phyloP scores from a whole-genome alignment of 192 early-diverging fungal species.

The Allomyces arbusculus region DNA sequence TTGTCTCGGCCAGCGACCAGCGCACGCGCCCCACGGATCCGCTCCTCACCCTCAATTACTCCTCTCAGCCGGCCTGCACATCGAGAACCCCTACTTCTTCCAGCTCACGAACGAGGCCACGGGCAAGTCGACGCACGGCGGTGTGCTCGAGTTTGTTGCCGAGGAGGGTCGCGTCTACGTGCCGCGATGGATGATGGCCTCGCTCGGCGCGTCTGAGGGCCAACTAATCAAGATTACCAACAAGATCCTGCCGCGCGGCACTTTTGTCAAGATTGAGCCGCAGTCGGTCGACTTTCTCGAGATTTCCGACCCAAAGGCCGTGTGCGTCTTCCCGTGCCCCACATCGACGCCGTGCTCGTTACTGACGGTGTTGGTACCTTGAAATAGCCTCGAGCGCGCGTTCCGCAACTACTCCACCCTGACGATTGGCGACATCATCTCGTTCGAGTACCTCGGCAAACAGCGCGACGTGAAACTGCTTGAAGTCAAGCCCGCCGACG shows the following conservation, averaged over 20 bases:
- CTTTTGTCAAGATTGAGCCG: constrained; percentile 89
- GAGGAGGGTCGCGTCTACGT: constrained; percentile 89
- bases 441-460: constrained; percentile 77
- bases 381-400: constrained; percentile 61
- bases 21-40: not conserved
- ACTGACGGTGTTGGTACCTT: not conserved
- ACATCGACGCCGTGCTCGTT: not conserved
- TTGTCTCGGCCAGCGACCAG: not conserved
- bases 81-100: constrained; percentile 85
- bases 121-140: constrained; percentile 59
- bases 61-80: constrained; percentile 44
- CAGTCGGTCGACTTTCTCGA: constrained; percentile 90
- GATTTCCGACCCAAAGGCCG: constrained; percentile 88
- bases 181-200: constrained; percentile 52
- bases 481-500: constrained; percentile 59
- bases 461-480: constrained; percentile 75
- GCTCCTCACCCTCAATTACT: not conserved
- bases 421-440: constrained; percentile 75
- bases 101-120: constrained; percentile 43
- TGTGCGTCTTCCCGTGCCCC: constrained; percentile 21
- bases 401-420: constrained; percentile 77
- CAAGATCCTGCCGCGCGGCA: constrained; percentile 53
- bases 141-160: constrained; percentile 95
- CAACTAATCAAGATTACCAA: constrained; percentile 59
- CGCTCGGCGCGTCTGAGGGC: constrained; percentile 16